Evolutionary conservation across 495 filamentous ascomycete genomes (phyloP), one percentile per base, ranked within the genome.

Genomic region (Hypoxylon fragiforme): DNA sequence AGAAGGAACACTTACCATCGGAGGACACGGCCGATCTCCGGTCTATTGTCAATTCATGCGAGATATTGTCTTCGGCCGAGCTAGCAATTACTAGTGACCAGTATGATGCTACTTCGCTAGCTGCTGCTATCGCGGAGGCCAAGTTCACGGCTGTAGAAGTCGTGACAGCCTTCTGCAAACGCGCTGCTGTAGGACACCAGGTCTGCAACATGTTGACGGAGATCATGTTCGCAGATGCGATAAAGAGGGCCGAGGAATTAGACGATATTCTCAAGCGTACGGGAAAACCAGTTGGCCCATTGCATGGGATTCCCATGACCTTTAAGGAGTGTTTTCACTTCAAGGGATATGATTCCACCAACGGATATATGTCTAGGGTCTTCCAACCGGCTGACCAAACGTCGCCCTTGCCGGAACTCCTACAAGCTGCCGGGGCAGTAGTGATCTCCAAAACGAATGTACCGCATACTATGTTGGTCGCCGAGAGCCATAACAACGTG

Each of bases 251-350:
- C 7, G 65, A 68, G 14, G 71, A 76, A 20, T 74, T 89, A 4
- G 87, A 90, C 60, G 62, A 67, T 16, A 73, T 66, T 16, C 47
- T 80, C 52, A 57, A 71, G 20, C 70, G 57, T 39, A 79, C 77
- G 15, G 80, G 81, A 18, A 75, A 68, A 22, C 72, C 77, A 0
- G 57, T 84, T 21, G 85, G 85, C 2, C 81, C 83, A 0, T 69
- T 90, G 0, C 85, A 88, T 58, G 87, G 87, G 14, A 75, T 91
- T 8, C 85, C 87, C 3, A 73, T 90, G 35, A 76, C 75, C 2
- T 62, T 86, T 26, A 87, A 89, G 65, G 85, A 89, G 55, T 75
- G 75, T 30, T 86, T 89, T 70, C 71, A 81, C 38, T 59, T 90
- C n/a, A 65, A 73, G 54, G 83, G 81, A 16, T 69, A 78, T 13